Conservation (phyloP, 306 rosid species). For the Fragaria iinumae region DNA sequence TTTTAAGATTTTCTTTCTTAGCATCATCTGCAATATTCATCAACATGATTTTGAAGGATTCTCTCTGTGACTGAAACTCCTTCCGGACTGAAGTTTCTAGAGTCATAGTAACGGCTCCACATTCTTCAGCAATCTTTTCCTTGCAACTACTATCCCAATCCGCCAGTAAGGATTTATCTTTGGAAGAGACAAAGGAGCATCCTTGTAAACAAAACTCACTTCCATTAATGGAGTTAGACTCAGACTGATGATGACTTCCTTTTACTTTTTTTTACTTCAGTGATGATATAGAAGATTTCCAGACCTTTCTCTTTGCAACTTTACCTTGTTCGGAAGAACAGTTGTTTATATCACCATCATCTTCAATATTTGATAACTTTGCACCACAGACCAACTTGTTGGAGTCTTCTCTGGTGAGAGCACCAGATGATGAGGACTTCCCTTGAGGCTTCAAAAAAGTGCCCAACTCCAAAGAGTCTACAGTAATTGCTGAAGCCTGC, state of each 20-base stretch:
- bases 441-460: slow-evolving; percentile 42
- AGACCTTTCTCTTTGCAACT: slow-evolving; percentile 59
- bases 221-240: slow-evolving; percentile 40
- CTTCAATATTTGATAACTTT: slow-evolving; percentile 32
- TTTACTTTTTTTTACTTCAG: slow-evolving; percentile 86
- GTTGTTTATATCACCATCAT: slow-evolving; percentile 30
- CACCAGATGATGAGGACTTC: slow-evolving; percentile 29
- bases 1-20: slow-evolving; percentile 62
- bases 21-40: slow-evolving; percentile 82
- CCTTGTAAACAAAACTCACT: slow-evolving; percentile 36
- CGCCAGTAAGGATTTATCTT: slow-evolving; percentile 24
- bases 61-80: slow-evolving; percentile 40
- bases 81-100: slow-evolving; percentile 36
- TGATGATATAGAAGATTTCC: slow-evolving; percentile 86
- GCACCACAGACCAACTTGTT: slow-evolving; percentile 25
- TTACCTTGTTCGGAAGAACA: slow-evolving; percentile 47
- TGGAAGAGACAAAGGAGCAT: slow-evolving; percentile 36
- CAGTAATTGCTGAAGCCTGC: slow-evolving; percentile 35
- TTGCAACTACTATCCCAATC: slow-evolving; percentile 18
- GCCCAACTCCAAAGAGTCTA: slow-evolving; percentile 35
- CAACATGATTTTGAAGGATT: slow-evolving; percentile 63
- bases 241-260: slow-evolving; percentile 56
- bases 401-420: slow-evolving; percentile 29
- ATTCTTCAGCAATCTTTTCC: slow-evolving; percentile 34
- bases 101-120: slow-evolving; percentile 22